Base-by-base conservation (phyloP, 1,139 yeast genomes). In the Taphrina pruni region DNA sequence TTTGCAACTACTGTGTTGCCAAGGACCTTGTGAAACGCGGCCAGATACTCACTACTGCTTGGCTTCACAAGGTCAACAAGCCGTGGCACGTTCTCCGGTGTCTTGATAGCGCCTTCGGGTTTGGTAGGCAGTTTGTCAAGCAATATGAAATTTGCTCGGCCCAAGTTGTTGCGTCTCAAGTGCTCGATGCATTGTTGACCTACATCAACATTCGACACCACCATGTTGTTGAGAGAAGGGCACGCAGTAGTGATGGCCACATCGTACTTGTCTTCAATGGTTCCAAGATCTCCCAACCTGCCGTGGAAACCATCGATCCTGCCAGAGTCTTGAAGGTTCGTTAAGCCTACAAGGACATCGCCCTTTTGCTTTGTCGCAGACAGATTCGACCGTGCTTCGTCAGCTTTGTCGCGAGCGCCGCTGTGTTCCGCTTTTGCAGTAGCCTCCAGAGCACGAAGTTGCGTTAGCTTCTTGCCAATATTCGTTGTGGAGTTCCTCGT, bases 181-280 rank as follows among this genome's bases (percentile, higher is more conserved):
- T 90, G 89, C 68, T 90, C 95, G 71, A 95, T 90, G 78, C 99
- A 94, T 62, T 86, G 86, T 77, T 92, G 97, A 0, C 97, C 99
- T 41, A 90, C 88, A 74, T 90, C 97, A 9, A 94, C 98, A 0
- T 93, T 87, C 66, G 92, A 97, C 2, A 95, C 98, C 21, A 95
- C 98, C 83, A 92, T 87, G 69, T 96, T 94, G 76, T 93, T 96
- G 70, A 95, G 81, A 9, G 94, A 88, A 1, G 97, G 93, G 74
- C 96, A 91, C 0, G 97, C 99, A 0, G 99, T 94, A 0, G 98
- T 92, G 32, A 95, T 86, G 0, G 99, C 99, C 66, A 92, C 85
- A 78, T 95, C 99, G 77, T 89, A 95, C 75, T 85, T 84, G 73
- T 89, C 90, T 75, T 91, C 97, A 73, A 94, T 94, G 0, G 85